Conservation (phyloP, 768 basidiomycete species). For the Cystofilobasidium ferigula region DNA sequence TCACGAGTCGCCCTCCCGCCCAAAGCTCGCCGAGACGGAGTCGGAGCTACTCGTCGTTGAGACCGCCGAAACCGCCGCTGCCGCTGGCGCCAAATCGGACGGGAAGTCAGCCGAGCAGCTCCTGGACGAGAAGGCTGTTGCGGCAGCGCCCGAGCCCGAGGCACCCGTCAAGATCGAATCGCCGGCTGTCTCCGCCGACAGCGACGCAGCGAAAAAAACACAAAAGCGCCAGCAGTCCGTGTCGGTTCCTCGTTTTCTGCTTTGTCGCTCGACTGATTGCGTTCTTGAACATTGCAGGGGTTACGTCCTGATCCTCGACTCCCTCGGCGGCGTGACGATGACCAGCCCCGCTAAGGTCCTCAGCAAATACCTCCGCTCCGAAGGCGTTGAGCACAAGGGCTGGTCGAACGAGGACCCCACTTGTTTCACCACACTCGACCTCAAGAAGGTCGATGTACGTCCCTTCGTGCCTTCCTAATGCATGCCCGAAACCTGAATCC, state of each 20-base stretch:
- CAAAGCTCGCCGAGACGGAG: background rate
- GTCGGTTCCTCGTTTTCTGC: background rate
- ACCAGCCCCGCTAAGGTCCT: constrained; percentile 51
- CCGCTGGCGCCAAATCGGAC: no score
- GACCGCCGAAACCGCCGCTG: no score
- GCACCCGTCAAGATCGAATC: no score
- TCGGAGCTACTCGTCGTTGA: background rate
- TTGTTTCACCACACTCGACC: constrained; percentile 22
- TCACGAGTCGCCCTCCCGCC: background rate
- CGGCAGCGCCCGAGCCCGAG: no score
- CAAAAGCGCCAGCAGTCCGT: background rate
- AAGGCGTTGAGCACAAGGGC: constrained; percentile 62
- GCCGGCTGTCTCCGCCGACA: no score
- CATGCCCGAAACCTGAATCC: background rate
- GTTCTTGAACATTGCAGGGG: constrained; percentile 44
- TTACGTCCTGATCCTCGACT: constrained; percentile 80
- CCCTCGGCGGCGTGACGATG: constrained; percentile 62
- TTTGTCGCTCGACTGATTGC: background rate
- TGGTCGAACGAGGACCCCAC: constrained; percentile 28
- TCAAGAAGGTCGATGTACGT: constrained; percentile 26
- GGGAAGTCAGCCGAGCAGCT: no score
- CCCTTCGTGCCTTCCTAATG: background rate
- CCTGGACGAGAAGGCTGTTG: no score
- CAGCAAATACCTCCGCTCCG: constrained; percentile 55
- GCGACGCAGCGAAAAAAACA: no score